Evolutionary conservation across 2,329 filamentous ascomycete genomes (phyloP).

Genomic region (Calonectria montana): DNA sequence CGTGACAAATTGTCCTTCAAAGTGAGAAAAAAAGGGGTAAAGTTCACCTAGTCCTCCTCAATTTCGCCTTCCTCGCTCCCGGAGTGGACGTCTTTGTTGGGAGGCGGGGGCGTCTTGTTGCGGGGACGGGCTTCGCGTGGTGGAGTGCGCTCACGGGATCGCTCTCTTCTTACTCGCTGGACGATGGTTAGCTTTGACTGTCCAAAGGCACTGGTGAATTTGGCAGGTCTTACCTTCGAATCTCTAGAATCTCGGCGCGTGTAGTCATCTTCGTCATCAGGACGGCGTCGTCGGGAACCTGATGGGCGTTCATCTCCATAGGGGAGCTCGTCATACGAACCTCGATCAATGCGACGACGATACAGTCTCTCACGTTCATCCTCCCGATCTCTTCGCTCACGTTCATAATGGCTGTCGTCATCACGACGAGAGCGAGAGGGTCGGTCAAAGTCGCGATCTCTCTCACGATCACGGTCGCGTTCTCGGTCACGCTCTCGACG

Average conservation of each 20-base stretch:
- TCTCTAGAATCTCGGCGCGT: constrained; percentile 74
- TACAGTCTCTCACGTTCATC: constrained; percentile 91
- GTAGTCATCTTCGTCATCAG: constrained; percentile 79
- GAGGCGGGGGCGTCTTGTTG: constrained; percentile 65
- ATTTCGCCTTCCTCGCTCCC: constrained; percentile 99
- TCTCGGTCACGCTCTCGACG: constrained; percentile 57
- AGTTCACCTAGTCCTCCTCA: constrained; percentile 70
- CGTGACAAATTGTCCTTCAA: constrained; percentile 17
- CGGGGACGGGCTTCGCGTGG: constrained; percentile 66
- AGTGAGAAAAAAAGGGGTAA: constrained; percentile 10
- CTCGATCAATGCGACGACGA: constrained; percentile 80
- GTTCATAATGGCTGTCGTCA: constrained; percentile 79
- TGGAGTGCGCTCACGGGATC: constrained; percentile 70
- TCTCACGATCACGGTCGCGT: constrained; percentile 52
- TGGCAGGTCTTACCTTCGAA: constrained; percentile 66
- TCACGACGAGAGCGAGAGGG: constrained; percentile 67
- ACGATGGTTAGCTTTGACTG: constrained; percentile 40
- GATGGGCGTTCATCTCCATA: constrained; percentile 82
- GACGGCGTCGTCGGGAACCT: constrained; percentile 78
- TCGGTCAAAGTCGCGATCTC: constrained; percentile 61
- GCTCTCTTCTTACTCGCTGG: constrained; percentile 69
- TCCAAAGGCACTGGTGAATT: not conserved
- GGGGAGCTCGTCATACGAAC: constrained; percentile 87
- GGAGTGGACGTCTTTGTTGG: constrained; percentile 65
- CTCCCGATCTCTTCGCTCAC: constrained; percentile 88